Evolutionary conservation across 2,329 filamentous ascomycete species (phyloP), one percentile per base, ranked within the genome.

Genomic region (Aspergillus glaucus): DNA sequence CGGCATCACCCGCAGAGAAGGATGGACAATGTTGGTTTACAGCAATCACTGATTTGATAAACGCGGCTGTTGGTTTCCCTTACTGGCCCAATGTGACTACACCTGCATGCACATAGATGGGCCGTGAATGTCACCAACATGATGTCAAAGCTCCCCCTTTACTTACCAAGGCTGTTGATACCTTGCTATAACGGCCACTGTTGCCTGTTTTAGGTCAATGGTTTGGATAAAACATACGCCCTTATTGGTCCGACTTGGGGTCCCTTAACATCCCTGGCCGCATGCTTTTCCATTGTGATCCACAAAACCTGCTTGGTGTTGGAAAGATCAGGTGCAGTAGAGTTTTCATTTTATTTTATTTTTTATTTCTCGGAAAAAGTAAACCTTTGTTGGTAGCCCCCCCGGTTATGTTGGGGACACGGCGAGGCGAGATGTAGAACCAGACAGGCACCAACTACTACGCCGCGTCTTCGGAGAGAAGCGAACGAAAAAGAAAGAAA

Each of bases 221-320:
- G 53, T 44, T 45, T 39, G 50, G 50, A 43, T 52, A 7, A 48
- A 50, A 49, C 50, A 42, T 43, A 34, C 3, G 46, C 42, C 32
- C 9, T 43, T 42, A 52, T 51, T 51, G 51, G 44, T 47, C 49
- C 43, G 19, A 30, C 39, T 46, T 39, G 49, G 50, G 50, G 43
- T 14, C 26, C 26, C 24, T 26, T 32, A 42, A 47, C 26, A 51
- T 47, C 43, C 45, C 46, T 45, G 45, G 50, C 47, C 37, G 49
- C 50, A 43, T 47, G 48, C 52, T 48, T 50, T 52, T 52, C 45
- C 45, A 47, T 53, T 47, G 58, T 60, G 57, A 62, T 59, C 57
- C 62, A 57, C 60, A 56, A 58, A 56, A 55, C 57, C 28, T 48
- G 47, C 44, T 50, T 46, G 44, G 46, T 60, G 59, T 59, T 62